A percentile compares a stretch with the other conserved stretches of the same genome.
These are phyloP conservation scores for Protomyces inundatus DNA, from an alignment of 1,139 yeast species.

Conservation along the genomic window DNA sequence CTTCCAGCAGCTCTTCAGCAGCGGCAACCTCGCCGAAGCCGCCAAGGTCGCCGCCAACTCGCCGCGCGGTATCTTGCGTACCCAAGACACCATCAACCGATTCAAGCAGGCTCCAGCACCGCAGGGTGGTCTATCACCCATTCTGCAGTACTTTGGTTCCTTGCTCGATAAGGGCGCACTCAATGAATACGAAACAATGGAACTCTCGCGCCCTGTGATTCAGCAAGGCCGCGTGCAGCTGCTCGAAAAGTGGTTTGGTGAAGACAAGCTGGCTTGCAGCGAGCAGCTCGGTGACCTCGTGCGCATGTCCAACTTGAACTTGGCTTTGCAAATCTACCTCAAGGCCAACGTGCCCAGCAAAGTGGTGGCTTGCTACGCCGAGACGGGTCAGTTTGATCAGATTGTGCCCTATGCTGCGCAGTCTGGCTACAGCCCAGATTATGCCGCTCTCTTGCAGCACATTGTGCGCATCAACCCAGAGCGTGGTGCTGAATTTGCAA, in stretches of 20 bases:
- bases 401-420: conserved; percentile 90
- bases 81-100: conserved; percentile 89
- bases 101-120: conserved; percentile 89
- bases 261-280: conserved; percentile 85
- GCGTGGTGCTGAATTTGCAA: conserved; percentile 95
- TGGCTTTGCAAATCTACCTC: conserved; percentile 87
- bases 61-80: conserved; percentile 72
- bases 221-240: conserved; percentile 93
- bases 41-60: conserved; percentile 97
- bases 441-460: conserved; percentile 81
- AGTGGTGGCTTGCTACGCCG: conserved; percentile 89
- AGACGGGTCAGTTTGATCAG: conserved; percentile 93
- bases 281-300: conserved; percentile 97
- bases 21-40: conserved; percentile 86
- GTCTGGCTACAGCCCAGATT: conserved; percentile 85
- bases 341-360: conserved; percentile 80
- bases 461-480: conserved; percentile 93
- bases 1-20: conserved; percentile 74
- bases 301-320: conserved; percentile 74
- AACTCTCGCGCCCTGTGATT: conserved; percentile 89
- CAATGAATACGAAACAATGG: conserved; percentile 90
- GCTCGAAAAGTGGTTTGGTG: conserved; percentile 94
- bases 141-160: conserved; percentile 86
- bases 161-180: conserved; percentile 87
- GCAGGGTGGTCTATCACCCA: conserved; percentile 93